Evolutionary conservation across 140 eudicot species (phyloP).

Genomic region (Oenanthe javanica): DNA sequence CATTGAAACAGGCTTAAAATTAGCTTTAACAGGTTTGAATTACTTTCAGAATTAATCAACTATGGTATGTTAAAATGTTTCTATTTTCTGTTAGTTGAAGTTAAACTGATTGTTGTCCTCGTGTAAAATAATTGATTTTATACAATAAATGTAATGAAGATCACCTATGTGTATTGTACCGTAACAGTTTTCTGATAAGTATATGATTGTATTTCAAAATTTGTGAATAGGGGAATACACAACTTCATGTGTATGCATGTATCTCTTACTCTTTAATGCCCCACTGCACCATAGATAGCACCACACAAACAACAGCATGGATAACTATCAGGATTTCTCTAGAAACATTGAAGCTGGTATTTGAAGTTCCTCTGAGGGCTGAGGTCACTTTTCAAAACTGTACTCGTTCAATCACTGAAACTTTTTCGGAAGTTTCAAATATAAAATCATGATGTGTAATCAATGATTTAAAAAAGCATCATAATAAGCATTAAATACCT

Average conservation of each 20-base stretch:
- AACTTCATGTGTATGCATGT: no score
- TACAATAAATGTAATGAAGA: background rate
- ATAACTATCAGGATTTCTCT: background rate
- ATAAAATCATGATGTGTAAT: background rate
- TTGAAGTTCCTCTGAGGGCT: background rate
- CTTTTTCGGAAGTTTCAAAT: no score
- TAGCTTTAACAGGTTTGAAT: constrained; percentile 67
- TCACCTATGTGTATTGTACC: background rate
- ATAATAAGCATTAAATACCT: background rate
- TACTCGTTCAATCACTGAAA: no score
- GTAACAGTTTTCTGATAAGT: background rate
- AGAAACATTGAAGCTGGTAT: background rate
- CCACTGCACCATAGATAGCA: no score
- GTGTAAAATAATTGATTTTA: background rate
- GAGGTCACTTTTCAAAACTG: background rate
- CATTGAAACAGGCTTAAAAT: constrained; percentile 78
- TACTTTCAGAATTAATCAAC: background rate
- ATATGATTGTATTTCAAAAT: no score
- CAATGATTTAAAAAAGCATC: background rate
- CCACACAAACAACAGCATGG: background rate
- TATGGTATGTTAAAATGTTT: background rate
- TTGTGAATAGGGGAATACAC: background rate
- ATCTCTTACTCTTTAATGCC: no score
- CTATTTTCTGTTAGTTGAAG: background rate
- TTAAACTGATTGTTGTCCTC: background rate